A percentile compares a stretch with the other conserved stretches of the same genome.
Conservation (phyloP, 129 eudicot genomes). For the Flaveria linearis region DNA sequence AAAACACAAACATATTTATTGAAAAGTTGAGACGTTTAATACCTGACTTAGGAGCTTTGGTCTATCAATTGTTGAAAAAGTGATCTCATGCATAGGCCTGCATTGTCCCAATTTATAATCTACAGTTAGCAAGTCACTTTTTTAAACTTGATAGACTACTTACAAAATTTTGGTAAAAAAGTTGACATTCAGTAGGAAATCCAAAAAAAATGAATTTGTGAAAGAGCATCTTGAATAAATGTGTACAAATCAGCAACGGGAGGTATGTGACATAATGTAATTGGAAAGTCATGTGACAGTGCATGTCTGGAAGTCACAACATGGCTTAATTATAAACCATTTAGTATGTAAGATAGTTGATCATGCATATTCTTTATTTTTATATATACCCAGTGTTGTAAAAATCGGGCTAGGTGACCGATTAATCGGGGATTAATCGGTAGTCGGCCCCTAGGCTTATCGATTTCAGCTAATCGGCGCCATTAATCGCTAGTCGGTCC, state of each 20-base stretch:
- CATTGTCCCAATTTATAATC: slow-evolving; percentile 16
- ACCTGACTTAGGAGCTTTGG: slow-evolving; percentile 86
- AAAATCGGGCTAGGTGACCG: too few species aligned
- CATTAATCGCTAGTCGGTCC: too few species aligned
- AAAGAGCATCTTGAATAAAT: slow-evolving; percentile 2
- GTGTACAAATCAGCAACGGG: slow-evolving; percentile 1
- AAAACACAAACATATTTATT: slow-evolving; percentile 4
- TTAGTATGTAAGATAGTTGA: neutral
- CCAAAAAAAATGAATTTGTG: neutral
- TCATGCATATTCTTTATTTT: neutral
- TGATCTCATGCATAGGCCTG: slow-evolving; percentile 90
- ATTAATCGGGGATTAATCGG: too few species aligned
- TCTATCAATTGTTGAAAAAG: slow-evolving; percentile 71
- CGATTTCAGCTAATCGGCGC: too few species aligned
- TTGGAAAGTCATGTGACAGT: neutral
- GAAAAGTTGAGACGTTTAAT: slow-evolving; percentile 18
- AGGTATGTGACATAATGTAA: neutral
- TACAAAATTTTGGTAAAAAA: slow-evolving; percentile 12
- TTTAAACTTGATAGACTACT: slow-evolving; percentile 23
- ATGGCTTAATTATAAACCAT: slow-evolving; percentile 19
- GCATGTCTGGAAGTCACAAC: neutral
- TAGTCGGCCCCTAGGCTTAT: too few species aligned
- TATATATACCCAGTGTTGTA: too few species aligned
- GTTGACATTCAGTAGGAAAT: slow-evolving; percentile 13
- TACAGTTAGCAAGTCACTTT: slow-evolving; percentile 21